Base-by-base conservation (phyloP, 331 rosid genomes). In the Stylosanthes scabra region DNA sequence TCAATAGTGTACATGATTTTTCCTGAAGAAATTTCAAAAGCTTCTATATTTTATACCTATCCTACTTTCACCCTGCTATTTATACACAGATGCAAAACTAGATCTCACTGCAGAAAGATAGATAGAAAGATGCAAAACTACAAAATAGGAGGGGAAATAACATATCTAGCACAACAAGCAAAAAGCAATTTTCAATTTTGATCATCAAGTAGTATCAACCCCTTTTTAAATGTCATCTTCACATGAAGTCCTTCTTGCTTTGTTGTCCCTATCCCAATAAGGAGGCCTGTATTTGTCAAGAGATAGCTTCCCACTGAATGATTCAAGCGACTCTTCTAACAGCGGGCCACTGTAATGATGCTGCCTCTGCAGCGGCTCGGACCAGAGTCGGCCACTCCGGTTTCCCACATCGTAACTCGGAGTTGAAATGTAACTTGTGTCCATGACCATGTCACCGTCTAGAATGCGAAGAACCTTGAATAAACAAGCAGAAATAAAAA, bases 401-500 rank as follows among this genome's bases (percentile, higher is more conserved):
- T 75, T 91, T 75, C 98, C 96, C 13, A 74, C 91, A 41, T 90
- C 98, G 42, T 84, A 90, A 20, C 98, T 84, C 0, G 93, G 88
- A n/a, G 88, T 85, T 42, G 98, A 82, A 69, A 79, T 69, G 80
- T 78, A 90, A 67, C 80, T 90, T 27, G 90, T 8, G 75, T 95
- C 99, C 96, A 94, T 83, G 47, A 90, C 76, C 91, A 90, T 83
- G 85, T 95, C 97, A 0, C 99, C 97, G 67, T 95, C 99, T 12
- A 95, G 87, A 47, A 95, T 90, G 7, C 98, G 92, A 25, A 95
- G 90, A 65, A 95, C 97, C 99, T 95, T 74, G 34, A 68, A 62
- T 44, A 29, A 52, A 31, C 60, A 70, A 75, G 55, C 77, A 71
- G 39, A 59, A 46, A 52, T 13, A 34, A 34, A 0, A 20, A 20